phyloP scores from a whole-genome alignment of 2,329 filamentous ascomycete genomes.

The Arthrocladium fulminans region DNA sequence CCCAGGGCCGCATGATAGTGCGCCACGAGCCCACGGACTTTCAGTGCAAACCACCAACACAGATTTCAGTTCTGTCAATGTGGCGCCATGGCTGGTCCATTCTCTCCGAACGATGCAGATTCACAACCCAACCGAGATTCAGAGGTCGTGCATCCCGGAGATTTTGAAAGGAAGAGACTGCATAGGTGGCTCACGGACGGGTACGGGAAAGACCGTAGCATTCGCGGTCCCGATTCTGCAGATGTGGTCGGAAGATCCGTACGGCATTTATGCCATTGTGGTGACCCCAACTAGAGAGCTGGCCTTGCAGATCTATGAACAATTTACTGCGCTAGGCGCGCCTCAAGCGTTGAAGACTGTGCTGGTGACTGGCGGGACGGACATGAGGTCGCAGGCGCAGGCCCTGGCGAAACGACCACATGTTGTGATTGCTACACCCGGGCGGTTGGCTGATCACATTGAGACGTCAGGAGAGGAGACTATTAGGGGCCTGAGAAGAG shows the following conservation, averaged over 20 bases:
- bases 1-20: neutral
- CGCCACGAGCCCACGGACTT: neutral
- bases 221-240: conserved; percentile 93
- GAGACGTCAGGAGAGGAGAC: conserved; percentile 86
- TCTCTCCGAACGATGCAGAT: conserved; percentile 74
- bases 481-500: conserved; percentile 66
- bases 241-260: conserved; percentile 84
- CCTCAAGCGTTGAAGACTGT: conserved; percentile 79
- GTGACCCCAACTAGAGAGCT: conserved; percentile 87
- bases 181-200: conserved; percentile 87
- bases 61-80: conserved; percentile 62
- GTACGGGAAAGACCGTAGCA: conserved; percentile 93
- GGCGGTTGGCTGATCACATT: conserved; percentile 88
- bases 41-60: conserved; percentile 30
- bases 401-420: conserved; percentile 75
- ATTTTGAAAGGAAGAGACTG: conserved; percentile 87
- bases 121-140: conserved; percentile 80
- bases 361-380: conserved; percentile 83
- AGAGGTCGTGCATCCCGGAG: conserved; percentile 84
- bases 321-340: conserved; percentile 85
- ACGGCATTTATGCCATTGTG: conserved; percentile 80
- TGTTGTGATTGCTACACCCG: conserved; percentile 88
- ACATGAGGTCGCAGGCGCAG: conserved; percentile 86
- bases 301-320: conserved; percentile 91
- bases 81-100: conserved; percentile 79